Base-by-base conservation (phyloP, 2,329 filamentous ascomycete species). In the Xylaria sp. region DNA sequence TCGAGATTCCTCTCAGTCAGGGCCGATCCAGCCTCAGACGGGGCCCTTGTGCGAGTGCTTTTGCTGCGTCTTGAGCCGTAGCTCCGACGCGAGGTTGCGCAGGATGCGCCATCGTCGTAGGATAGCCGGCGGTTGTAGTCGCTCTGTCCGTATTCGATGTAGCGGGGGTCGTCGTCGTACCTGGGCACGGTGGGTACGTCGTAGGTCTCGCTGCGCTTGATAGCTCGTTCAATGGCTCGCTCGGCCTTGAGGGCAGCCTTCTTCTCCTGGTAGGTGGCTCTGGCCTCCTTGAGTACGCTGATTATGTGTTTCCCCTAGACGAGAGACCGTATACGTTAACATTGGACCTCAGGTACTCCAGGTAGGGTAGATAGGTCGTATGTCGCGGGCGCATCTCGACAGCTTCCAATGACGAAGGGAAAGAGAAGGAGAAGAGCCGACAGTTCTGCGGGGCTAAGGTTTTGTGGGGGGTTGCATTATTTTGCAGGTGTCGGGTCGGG, bases 271-370 rank as follows among this genome's bases (percentile, higher is more conserved):
- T 97, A 97, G 54, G 90, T 90, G 49, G 87, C 85, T 70, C 91
- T 91, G 60, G 92, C 93, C 70, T 97, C 92, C 71, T 91, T 96
- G 80, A 96, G 95, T 68, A 97, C 88, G 69, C 86, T 88, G 68
- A 95, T 84, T 20, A 97, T 79, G 65, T 96, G 90, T 75, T 95
- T 96, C 68, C 91, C 91, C 91, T 95, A n/a, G 67, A 53, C 34
- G 42, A 50, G 47, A 50, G 45, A 16, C 17, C 9, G 48, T 18
- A 17, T 40, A 50, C 55, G 48, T 56, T 56, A 58, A n/a, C n/a
- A n/a, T n/a, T n/a, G n/a, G n/a, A n/a, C n/a, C n/a, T n/a, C n/a
- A n/a, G n/a, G n/a, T n/a, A n/a, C n/a, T n/a, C n/a, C n/a, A n/a
- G n/a, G n/a, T n/a, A n/a, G n/a, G n/a, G n/a, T n/a, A n/a, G n/a